Base-by-base conservation (phyloP, 495 filamentous ascomycete genomes). In the Aspergillus panamensis region DNA sequence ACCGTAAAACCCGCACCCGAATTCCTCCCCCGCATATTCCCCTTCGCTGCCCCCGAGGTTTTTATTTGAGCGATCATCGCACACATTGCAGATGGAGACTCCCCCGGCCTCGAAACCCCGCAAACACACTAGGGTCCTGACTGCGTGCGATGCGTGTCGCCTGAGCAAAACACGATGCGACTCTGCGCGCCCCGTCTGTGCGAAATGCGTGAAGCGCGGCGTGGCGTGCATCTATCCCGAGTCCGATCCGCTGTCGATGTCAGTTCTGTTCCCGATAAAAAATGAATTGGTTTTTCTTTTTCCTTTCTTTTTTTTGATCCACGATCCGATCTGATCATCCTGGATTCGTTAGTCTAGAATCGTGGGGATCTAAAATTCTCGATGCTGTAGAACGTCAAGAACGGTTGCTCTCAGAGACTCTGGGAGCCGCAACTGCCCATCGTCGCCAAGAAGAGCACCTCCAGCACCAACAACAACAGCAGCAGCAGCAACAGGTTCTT, bases 111-210 rank as follows among this genome's bases (percentile, higher is more conserved):
- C 60, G 40, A 60, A 62, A 42, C 50, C 67, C 50, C 65, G 63
- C 47, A 69, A 64, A 58, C 63, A 69, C 61, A 68, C 67, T 48
- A 66, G 67, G 31, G 65, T 69, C 40, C 55, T 69, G 35, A 67
- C 60, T 17, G 67, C 67, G 7, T 69, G 67, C 65, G 62, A 69
- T 57, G 65, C 62, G 37, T 69, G 67, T 62, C 65, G 67, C 3
- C 51, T 68, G 42, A 68, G 65, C 55, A 69, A 69, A 60, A 69
- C 67, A 33, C 65, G 67, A 31, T 69, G 67, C 32, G 67, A 69
- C 40, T 68, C 65, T 13, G 65, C 60, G 21, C 57, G 65, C 33
- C 67, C 67, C 49, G 58, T 63, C 47, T 69, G 67, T 55, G 62
- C 62, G 49, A 69, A 69, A 58, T 69, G 67, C 58, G 49, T 64